phyloP scores from a whole-genome alignment of 140 eudicot genomes.

The Flaveria floridana region DNA sequence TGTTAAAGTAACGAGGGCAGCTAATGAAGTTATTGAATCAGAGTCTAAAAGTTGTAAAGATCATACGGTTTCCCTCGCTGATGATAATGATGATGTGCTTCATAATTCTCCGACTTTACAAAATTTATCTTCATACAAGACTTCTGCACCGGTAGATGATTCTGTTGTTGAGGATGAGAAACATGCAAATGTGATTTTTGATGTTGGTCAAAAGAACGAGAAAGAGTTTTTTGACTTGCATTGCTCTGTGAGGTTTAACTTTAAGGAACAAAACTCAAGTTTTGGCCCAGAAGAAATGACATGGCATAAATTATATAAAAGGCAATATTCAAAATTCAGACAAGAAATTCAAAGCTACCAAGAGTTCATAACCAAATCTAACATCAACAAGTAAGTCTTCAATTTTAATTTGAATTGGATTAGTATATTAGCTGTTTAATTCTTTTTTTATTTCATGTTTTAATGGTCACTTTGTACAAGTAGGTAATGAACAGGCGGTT shows the following conservation, averaged over 20 bases:
- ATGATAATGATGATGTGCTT: slow-evolving; percentile 53
- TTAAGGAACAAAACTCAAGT: slow-evolving; percentile 23
- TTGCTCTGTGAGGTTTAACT: slow-evolving; percentile 51
- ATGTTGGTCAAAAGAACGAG: slow-evolving; percentile 33
- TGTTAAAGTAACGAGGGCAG: slow-evolving; percentile 42
- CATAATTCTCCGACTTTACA: slow-evolving; percentile 14
- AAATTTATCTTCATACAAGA: slow-evolving; percentile 39
- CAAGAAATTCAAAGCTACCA: slow-evolving; percentile 41
- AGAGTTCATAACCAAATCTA: slow-evolving; percentile 31
- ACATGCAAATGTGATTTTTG: slow-evolving; percentile 41
- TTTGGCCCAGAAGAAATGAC: slow-evolving; percentile 42
- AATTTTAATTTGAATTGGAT: background rate
- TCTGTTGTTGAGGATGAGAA: slow-evolving; percentile 26
- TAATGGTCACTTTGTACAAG: background rate
- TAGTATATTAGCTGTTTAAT: background rate
- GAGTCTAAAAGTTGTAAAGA: slow-evolving; percentile 26
- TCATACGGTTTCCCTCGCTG: slow-evolving; percentile 57
- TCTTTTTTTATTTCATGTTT: background rate
- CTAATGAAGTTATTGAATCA: slow-evolving; percentile 30
- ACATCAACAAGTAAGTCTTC: slow-evolving; percentile 16
- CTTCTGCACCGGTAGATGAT: slow-evolving; percentile 33
- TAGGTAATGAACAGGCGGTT: background rate
- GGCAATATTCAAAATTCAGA: slow-evolving; percentile 46
- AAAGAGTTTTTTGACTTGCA: slow-evolving; percentile 41
- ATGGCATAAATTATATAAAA: slow-evolving; percentile 36